Evolutionary conservation across 345 rosid genomes (phyloP), one percentile per base, ranked within the genome.

Genomic region (Populus pruinosa): DNA sequence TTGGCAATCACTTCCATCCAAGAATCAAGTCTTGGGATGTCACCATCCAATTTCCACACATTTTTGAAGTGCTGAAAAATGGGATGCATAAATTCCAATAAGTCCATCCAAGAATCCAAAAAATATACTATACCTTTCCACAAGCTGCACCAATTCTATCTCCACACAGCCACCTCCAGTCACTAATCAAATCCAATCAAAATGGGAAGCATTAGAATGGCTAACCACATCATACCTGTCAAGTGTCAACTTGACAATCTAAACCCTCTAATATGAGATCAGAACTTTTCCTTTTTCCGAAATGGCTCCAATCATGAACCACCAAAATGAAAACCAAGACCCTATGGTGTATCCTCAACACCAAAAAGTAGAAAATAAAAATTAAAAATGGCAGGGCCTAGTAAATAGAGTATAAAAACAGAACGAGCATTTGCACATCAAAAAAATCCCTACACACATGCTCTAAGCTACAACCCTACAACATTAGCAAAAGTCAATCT

Each of bases 11-110:
- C 59, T 71, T 73, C 65, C 23, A 71, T 41, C 27, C 70, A 29
- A 43, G 47, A 38, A 67, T 56, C 65, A 72, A 38, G 17, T 49
- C 49, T 55, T 44, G 29, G 36, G 43, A 56, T 59, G 35, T 12
- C 65, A 23, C 56, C 18, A 4, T 31, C 70, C 39, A 59, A 73
- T 70, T 72, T 76, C 80, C 53, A 27, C 11, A 33, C 49, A 41
- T 70, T 68, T 78, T 65, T 49, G 38, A 70, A 38, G 53, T 68
- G 50, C 56, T 61, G 8, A 64, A 77, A 75, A 66, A 75, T 38
- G 33, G 74, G 14, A 29, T 38, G 17, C 23, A n/a, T 18, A 14
- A 23, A 50, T n/a, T 29, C 67, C 35, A 50, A 35, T 14, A 39
- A 41, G n/a, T 33, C 72, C 76, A 69, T 67, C 83, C 61, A 50